Conservation (phyloP, 2,329 filamentous ascomycete species). For the Emericellopsis cladophorae region DNA sequence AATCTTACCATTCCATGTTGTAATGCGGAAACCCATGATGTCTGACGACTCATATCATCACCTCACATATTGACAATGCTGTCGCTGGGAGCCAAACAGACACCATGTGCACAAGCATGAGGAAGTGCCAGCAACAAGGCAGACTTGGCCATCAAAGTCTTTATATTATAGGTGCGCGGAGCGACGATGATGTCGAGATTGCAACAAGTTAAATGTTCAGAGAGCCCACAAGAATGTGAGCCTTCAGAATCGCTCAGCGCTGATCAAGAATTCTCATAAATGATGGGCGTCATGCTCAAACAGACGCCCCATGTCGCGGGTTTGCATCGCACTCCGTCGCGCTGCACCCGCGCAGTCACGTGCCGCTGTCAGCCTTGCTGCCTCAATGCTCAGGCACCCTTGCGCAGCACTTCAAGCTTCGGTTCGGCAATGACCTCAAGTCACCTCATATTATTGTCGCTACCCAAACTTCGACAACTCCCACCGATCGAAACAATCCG, state of each 20-base stretch:
- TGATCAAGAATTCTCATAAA: background rate
- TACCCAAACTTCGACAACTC: background rate
- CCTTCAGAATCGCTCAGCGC: too few species aligned
- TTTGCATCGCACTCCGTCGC: background rate
- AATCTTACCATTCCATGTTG: slow-evolving; percentile 67
- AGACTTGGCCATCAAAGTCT: background rate
- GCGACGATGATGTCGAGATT: too few species aligned
- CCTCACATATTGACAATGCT: background rate
- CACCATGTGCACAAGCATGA: background rate
- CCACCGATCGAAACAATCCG: slow-evolving; percentile 2
- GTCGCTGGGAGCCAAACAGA: slow-evolving; percentile 8
- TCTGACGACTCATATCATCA: background rate
- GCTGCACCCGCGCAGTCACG: slow-evolving; percentile 3
- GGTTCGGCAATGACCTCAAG: slow-evolving; percentile 11
- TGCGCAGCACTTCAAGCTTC: slow-evolving; percentile 6
- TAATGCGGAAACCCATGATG: slow-evolving; percentile 64
- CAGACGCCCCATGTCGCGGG: slow-evolving; percentile 2
- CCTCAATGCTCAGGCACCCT: slow-evolving; percentile 6
- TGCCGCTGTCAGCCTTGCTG: background rate
- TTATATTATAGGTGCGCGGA: background rate
- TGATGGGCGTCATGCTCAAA: background rate
- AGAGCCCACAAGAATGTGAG: too few species aligned
- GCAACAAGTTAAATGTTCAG: too few species aligned
- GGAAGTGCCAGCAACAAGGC: background rate
- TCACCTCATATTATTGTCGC: slow-evolving; percentile 1